Conservation (phyloP, 169 alveolate genomes). For the Plasmodium vinckei region DNA sequence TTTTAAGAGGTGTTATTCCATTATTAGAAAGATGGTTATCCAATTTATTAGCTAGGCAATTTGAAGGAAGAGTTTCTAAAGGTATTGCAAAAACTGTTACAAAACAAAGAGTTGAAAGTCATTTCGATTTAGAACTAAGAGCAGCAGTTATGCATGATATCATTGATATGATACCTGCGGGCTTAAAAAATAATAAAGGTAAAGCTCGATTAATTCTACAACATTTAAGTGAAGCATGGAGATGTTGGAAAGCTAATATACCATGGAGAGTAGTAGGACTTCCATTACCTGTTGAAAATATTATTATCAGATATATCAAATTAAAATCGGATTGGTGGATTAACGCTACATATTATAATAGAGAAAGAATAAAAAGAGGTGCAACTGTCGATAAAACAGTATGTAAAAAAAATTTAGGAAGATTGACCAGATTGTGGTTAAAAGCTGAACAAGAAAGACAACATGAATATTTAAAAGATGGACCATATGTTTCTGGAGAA, state of each 20-base stretch:
- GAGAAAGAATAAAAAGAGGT: slow-evolving; percentile 99
- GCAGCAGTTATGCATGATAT: slow-evolving; percentile 99
- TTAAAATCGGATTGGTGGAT: slow-evolving; percentile 99
- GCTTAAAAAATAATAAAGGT: slow-evolving; percentile 94
- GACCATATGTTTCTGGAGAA: slow-evolving; percentile 98
- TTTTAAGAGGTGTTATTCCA: slow-evolving; percentile 99
- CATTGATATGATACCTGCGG: slow-evolving; percentile 99
- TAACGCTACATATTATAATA: slow-evolving; percentile 98
- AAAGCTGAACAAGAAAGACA: slow-evolving; percentile 99
- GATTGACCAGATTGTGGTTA: slow-evolving; percentile 99
- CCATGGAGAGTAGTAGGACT: slow-evolving; percentile 99
- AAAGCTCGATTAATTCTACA: slow-evolving; percentile 98
- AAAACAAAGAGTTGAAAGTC: slow-evolving; percentile 99
- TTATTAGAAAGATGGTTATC: slow-evolving; percentile 99
- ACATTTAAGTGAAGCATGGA: slow-evolving; percentile 99
- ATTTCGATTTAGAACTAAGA: slow-evolving; percentile 99
- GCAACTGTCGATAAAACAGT: slow-evolving; percentile 99
- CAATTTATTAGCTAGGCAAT: slow-evolving; percentile 97
- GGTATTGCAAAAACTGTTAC: slow-evolving; percentile 99
- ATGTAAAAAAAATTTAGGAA: slow-evolving; percentile 98
- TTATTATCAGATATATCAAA: slow-evolving; percentile 98
- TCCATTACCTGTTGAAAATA: slow-evolving; percentile 99
- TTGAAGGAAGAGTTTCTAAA: slow-evolving; percentile 98
- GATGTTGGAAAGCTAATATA: slow-evolving; percentile 99
- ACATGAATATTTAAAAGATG: slow-evolving; percentile 98